phyloP scores from a whole-genome alignment of 441 rosid species.

The Erodium moschatum region DNA sequence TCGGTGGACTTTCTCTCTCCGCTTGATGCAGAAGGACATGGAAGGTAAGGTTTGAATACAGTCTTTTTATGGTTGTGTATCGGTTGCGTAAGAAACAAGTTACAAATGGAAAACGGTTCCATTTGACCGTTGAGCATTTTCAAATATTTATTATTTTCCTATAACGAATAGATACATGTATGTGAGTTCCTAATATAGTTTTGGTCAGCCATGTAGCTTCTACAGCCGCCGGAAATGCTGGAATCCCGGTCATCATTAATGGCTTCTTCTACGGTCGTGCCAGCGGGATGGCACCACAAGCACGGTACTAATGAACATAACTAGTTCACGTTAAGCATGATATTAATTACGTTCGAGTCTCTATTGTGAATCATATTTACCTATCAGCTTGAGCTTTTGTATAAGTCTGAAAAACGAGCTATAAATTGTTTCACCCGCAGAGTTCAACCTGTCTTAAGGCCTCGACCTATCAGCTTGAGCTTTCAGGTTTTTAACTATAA shows the following conservation, averaged over 20 bases:
- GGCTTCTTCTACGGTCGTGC: constrained; percentile 50
- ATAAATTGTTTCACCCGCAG: too few relatives aligned
- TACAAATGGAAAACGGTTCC: not conserved
- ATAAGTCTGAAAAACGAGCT: too few relatives aligned
- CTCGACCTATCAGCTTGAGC: too few relatives aligned
- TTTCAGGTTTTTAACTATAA: too few relatives aligned
- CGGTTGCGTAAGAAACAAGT: not conserved
- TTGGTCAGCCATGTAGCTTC: constrained; percentile 57
- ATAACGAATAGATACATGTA: not conserved
- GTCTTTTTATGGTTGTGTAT: not conserved
- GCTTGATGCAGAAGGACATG: constrained; percentile 72
- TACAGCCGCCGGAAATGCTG: constrained; percentile 51
- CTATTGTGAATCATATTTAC: too few relatives aligned
- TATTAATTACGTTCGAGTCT: too few relatives aligned
- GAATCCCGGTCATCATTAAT: constrained; percentile 48
- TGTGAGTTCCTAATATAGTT: not conserved
- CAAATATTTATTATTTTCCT: not conserved
- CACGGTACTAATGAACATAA: constrained; percentile 31
- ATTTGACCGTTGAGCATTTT: not conserved
- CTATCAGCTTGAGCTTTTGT: too few relatives aligned
- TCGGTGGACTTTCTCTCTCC: constrained; percentile 75
- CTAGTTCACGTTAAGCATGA: too few relatives aligned
- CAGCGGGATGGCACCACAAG: constrained; percentile 62
- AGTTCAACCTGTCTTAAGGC: too few relatives aligned
- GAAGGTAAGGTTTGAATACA: constrained; percentile 48